Evolutionary conservation across 1,139 yeast genomes (phyloP), one percentile per base, ranked within the genome.

Genomic region (Yamadazyma dushanensis): DNA sequence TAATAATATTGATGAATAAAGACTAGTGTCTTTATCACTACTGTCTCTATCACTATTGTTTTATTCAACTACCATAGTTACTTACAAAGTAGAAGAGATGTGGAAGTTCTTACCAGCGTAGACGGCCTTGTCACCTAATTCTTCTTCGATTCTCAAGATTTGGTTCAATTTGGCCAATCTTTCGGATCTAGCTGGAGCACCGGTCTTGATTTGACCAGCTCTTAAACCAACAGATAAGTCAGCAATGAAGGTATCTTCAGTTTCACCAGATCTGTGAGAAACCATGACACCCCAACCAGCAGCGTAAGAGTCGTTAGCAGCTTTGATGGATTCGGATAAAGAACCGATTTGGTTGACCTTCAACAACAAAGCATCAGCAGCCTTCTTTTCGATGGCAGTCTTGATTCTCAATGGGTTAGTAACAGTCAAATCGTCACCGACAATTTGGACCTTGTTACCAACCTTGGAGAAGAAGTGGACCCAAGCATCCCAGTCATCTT

Each of bases 401-500:
- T 81, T 78, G 67, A 90, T 88, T 78, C 95, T 87, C 53, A 70
- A 53, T 68, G 96, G 96, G 89, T 90, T 90, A 70, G 97, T 90
- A 59, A 90, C 97, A 51, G 97, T 89, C 76, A 90, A 82, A 72
- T 90, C 97, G 68, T 90, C 97, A 71, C 86, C 96, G 56, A 90
- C 96, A 59, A 90, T 78, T 77, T 88, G 97, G 63, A 84, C 70
- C 63, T 67, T 67, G 66, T 75, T 78, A 54, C 78, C 82, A 56
- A 80, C 80, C 67, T 75, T 70, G 54, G 74, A 52, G 79, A 69
- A 82, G 78, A 88, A 87, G 73, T 81, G 85, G 50, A 78, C 68
- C 97, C 97, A 90, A 59, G 97, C 87, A 47, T 81, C 95, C 97
- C 97, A 90, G 80, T 90, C 97, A 70, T 88, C 96, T 80, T 90